Conservation (phyloP, 2,329 filamentous ascomycete genomes). For the Trichophyton rubrum region DNA sequence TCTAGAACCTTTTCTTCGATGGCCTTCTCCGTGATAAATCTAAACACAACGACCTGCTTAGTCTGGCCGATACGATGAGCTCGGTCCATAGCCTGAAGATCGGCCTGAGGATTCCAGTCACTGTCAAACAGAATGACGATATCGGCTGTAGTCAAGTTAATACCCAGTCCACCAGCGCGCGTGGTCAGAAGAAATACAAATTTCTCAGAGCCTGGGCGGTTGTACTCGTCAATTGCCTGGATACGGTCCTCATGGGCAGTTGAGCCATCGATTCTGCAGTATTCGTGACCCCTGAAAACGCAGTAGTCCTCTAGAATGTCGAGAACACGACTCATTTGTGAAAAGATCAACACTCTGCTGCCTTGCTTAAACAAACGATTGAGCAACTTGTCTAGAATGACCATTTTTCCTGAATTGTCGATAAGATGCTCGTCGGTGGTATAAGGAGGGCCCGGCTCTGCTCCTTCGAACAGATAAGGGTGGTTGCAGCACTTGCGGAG, state of each 20-base stretch:
- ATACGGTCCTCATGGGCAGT: slow-evolving; percentile 98
- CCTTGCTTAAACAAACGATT: slow-evolving; percentile 71
- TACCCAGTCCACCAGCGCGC: slow-evolving; percentile 86
- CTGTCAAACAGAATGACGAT: slow-evolving; percentile 96
- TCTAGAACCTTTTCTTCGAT: slow-evolving; percentile 98
- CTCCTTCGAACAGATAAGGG: slow-evolving; percentile 93
- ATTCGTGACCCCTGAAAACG: slow-evolving; percentile 86
- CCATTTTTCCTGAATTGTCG: slow-evolving; percentile 93
- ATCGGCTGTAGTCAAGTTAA: slow-evolving; percentile 89
- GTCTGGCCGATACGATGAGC: slow-evolving; percentile 97
- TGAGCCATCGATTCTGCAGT: slow-evolving; percentile 92
- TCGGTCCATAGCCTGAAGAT: slow-evolving; percentile 97
- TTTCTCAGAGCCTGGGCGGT: slow-evolving; percentile 87
- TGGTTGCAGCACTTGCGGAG: slow-evolving; percentile 98
- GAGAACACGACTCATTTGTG: slow-evolving; percentile 93
- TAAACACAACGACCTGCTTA: slow-evolving; percentile 92
- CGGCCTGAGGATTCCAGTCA: slow-evolving; percentile 97
- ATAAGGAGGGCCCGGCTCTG: slow-evolving; percentile 91
- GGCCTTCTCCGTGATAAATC: slow-evolving; percentile 93
- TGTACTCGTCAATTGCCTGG: slow-evolving; percentile 95
- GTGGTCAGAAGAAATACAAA: slow-evolving; percentile 94
- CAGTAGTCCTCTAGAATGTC: slow-evolving; percentile 98
- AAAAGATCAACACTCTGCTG: slow-evolving; percentile 96
- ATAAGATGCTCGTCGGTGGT: slow-evolving; percentile 95
- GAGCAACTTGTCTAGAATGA: slow-evolving; percentile 84